Conservation (phyloP, 1,139 yeast species). For the Sugiyamaella grinbergsii region DNA sequence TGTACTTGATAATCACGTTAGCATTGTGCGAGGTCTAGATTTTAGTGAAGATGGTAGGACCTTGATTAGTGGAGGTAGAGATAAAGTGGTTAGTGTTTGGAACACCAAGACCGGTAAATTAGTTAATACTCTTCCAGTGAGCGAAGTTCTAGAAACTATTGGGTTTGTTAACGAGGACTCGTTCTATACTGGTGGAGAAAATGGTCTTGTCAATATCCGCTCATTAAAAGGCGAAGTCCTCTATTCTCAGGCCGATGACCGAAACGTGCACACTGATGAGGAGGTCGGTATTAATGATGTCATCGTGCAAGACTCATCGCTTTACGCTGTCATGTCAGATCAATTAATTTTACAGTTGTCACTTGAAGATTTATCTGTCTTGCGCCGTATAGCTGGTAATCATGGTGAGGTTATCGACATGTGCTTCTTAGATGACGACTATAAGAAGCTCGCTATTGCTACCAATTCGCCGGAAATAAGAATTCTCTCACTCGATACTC, state of each 20-base stretch:
- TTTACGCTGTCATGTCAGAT: slow-evolving; percentile 67
- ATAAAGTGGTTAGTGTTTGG: slow-evolving; percentile 71
- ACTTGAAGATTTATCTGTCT: slow-evolving; percentile 47
- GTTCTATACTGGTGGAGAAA: slow-evolving; percentile 79
- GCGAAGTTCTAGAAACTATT: slow-evolving; percentile 78
- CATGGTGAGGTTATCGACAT: slow-evolving; percentile 93
- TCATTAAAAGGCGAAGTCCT: slow-evolving; percentile 39
- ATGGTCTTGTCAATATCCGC: slow-evolving; percentile 67
- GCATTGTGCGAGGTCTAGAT: slow-evolving; percentile 85
- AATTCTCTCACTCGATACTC: slow-evolving; percentile 51
- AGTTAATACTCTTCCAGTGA: slow-evolving; percentile 66
- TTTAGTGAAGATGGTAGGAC: slow-evolving; percentile 56
- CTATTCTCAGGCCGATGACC: slow-evolving; percentile 14
- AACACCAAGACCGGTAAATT: slow-evolving; percentile 53
- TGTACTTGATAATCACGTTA: slow-evolving; percentile 68
- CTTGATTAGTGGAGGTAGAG: slow-evolving; percentile 86
- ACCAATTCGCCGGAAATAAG: slow-evolving; percentile 94
- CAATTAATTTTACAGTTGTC: slow-evolving; percentile 68
- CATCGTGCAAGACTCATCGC: slow-evolving; percentile 20
- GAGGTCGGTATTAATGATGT: slow-evolving; percentile 62
- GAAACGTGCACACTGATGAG: slow-evolving; percentile 51
- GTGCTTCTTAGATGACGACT: slow-evolving; percentile 55
- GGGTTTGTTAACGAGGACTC: slow-evolving; percentile 55
- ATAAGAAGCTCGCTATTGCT: slow-evolving; percentile 66
- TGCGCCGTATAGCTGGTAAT: slow-evolving; percentile 77